Percentiles rank a stretch among this genome's conserved stretches.
Conservation (phyloP, 78 protist species). For the Cavenderia fasciculata region DNA sequence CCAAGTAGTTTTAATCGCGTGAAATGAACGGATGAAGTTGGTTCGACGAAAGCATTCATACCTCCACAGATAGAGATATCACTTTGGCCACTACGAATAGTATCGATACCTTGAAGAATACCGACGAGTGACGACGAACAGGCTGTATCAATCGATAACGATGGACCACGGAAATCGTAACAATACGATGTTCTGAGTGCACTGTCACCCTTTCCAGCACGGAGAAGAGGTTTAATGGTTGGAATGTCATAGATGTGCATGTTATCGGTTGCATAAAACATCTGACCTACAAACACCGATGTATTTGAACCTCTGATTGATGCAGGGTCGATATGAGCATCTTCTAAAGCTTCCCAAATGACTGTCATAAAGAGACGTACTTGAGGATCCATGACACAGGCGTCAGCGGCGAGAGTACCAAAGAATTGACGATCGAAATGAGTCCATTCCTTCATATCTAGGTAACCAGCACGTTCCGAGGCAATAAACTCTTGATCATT, state of each 20-base stretch:
- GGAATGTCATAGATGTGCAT: background rate
- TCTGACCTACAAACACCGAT: background rate
- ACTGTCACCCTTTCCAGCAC: background rate
- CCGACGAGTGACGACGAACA: slow-evolving; percentile 88
- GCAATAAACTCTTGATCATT: background rate
- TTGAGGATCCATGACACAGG: slow-evolving; percentile 4
- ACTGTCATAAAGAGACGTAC: background rate
- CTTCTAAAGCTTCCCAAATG: slow-evolving; percentile 13
- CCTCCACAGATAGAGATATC: slow-evolving; percentile 51
- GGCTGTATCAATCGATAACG: slow-evolving; percentile 87
- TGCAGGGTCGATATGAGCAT: background rate
- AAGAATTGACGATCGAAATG: slow-evolving; percentile 9
- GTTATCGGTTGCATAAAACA: background rate
- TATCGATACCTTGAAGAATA: slow-evolving; percentile 28
- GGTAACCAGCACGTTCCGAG: background rate
- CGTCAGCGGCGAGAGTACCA: background rate
- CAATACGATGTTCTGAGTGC: slow-evolving; percentile 16
- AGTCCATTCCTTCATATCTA: background rate
- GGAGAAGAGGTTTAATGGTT: background rate
- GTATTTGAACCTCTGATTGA: background rate
- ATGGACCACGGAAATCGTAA: slow-evolving; percentile 64
- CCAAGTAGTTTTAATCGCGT: no score
- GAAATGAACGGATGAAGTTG: background rate
- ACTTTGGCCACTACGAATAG: slow-evolving; percentile 47
- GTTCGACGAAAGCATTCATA: slow-evolving; percentile 8